These are phyloP conservation scores for Zygnema circumcarinatum DNA, from an alignment of 139 green algal species.

Conservation along the genomic window DNA sequence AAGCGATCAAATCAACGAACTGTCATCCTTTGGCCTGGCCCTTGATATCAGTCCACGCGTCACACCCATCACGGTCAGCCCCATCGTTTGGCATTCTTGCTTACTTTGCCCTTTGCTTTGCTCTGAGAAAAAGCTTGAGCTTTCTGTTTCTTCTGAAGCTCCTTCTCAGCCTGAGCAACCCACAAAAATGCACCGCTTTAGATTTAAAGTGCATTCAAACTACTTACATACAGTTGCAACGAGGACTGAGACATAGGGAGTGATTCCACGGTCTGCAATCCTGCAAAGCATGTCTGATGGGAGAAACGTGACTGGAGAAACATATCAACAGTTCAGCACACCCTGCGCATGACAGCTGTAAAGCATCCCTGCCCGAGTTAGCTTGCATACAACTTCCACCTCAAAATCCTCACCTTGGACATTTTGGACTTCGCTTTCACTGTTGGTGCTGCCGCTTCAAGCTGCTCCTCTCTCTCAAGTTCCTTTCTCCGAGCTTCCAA, in stretches of 20 bases:
- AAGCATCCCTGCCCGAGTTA: too few species aligned
- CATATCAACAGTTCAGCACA: too few species aligned
- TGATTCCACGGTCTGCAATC: background rate
- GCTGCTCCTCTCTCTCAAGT: slow-evolving; percentile 42
- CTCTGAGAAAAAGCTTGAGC: slow-evolving; percentile 74
- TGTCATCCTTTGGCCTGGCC: too few species aligned
- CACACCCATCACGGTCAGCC: too few species aligned
- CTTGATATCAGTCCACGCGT: too few species aligned
- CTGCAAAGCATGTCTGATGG: too few species aligned
- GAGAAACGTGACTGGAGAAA: too few species aligned
- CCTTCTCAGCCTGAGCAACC: slow-evolving; percentile 76
- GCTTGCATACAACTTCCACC: too few species aligned
- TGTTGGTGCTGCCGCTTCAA: slow-evolving; percentile 66
- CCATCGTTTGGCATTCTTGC: slow-evolving; percentile 80
- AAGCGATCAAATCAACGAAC: too few species aligned
- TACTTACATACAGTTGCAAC: background rate
- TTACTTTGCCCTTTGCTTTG: slow-evolving; percentile 61
- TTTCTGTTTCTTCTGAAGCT: slow-evolving; percentile 81
- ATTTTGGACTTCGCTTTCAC: slow-evolving; percentile 93
- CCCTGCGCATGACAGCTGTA: too few species aligned
- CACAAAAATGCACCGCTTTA: background rate
- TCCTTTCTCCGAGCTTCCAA: slow-evolving; percentile 75
- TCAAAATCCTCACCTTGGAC: slow-evolving; percentile 76
- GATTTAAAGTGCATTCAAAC: background rate
- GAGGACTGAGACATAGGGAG: too few species aligned